phyloP scores from a whole-genome alignment of 768 basidiomycete species.

The Phanerochaete carnosa region DNA sequence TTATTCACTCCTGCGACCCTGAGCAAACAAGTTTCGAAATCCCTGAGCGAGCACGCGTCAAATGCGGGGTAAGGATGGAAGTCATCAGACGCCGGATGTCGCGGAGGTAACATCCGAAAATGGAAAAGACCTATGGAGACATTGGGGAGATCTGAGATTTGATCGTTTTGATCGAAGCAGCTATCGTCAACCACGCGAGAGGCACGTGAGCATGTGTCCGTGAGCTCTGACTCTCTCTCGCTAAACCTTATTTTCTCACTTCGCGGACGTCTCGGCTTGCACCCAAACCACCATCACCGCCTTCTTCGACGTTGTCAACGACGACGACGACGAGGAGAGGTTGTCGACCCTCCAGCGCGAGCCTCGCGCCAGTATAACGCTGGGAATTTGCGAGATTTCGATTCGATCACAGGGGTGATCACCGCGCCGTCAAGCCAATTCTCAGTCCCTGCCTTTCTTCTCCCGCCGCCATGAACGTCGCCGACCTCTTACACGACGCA shows the following conservation, averaged over 20 bases:
- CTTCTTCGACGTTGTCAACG: neutral
- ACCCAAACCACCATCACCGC: neutral
- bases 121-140: neutral
- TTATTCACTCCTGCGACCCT: too few relatives aligned
- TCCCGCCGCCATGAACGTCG: slow-evolving; percentile 58
- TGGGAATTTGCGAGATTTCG: slow-evolving; percentile 25
- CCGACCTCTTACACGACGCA: slow-evolving; percentile 64
- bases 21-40: too few relatives aligned
- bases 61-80: slow-evolving; percentile 1
- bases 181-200: neutral
- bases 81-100: neutral
- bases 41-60: too few relatives aligned
- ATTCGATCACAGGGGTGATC: slow-evolving; percentile 31
- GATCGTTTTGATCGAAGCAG: neutral
- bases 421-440: slow-evolving; percentile 24
- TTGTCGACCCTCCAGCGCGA: neutral
- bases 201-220: neutral
- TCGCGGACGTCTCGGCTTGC: neutral
- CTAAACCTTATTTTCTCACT: neutral
- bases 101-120: slow-evolving; percentile 2
- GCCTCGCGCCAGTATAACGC: neutral
- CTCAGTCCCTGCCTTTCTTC: slow-evolving; percentile 22
- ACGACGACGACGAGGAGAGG: neutral
- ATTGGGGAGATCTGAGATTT: neutral
- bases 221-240: neutral